Base-by-base conservation (phyloP, 169 alveolate genomes). In the Plasmodium cynomolgi region DNA sequence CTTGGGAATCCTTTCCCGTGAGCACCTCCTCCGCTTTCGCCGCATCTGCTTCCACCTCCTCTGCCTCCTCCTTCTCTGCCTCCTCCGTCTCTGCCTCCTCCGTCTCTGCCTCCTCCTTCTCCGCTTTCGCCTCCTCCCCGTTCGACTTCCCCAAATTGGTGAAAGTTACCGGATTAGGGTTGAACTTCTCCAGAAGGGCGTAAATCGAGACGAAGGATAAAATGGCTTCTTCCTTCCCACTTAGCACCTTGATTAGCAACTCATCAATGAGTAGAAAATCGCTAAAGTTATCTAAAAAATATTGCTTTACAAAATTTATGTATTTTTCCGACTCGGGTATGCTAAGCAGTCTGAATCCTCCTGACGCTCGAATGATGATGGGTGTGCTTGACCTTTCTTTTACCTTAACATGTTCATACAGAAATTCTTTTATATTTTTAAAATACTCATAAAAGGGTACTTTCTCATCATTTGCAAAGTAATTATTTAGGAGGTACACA, bases 221-320 rank as follows among this genome's bases (percentile, higher is more conserved):
- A 47, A 92, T 92, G n/a, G 94, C 95, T 41, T 92, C 95, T 74
- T 92, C 95, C 34, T 84, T 85, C 26, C 95, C 95, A 84, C 93
- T 84, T 80, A 92, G 73, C 29, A 92, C 93, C 4, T 85, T 92
- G 11, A 92, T 74, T 33, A 84, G 82, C 15, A 92, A 83, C 3
- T 92, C 74, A 34, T 92, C 95, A 92, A 84, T 84, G 83, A 92
- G 84, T 33, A 85, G 74, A 83, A 80, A 92, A 7, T 92, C 94
- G 8, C 54, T 80, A 56, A 92, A 92, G 79, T 84, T 41, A 5
- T 6, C 50, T 68, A 41, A 47, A 9, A 92, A 85, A 84, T 84
- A 92, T 74, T 31, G 33, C 73, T 85, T 92, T 17, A 92, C 2
- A 84, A 84, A 85, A 58, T 84, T 83, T 17, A 92, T 72, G 39